Evolutionary conservation across 306 rosid species (phyloP).

Genomic region (Astragalus membranaceus): DNA sequence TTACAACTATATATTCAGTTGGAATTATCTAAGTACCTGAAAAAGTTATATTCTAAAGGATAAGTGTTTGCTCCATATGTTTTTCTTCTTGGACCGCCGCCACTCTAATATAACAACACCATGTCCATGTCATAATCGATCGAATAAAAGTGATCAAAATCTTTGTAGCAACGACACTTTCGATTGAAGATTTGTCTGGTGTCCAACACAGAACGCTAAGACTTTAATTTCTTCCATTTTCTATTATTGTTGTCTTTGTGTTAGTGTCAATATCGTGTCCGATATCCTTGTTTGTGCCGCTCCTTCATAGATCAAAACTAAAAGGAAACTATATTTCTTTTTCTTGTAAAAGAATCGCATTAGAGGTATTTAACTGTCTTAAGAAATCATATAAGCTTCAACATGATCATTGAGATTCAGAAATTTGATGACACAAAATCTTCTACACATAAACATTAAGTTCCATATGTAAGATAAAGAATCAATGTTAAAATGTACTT

Average conservation of each 20-base stretch:
- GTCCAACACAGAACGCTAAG: too few species aligned
- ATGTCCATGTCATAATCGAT: neutral
- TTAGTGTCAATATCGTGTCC: too few species aligned
- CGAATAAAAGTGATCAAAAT: neutral
- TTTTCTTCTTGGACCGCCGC: neutral
- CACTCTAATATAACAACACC: neutral
- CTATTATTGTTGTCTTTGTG: too few species aligned
- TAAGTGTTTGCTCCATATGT: neutral
- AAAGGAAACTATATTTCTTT: neutral
- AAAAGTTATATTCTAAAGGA: neutral
- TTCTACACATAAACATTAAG: neutral
- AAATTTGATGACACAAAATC: neutral
- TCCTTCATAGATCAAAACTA: neutral
- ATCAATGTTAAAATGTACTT: neutral
- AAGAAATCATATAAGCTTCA: neutral
- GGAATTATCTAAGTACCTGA: neutral
- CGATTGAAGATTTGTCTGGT: too few species aligned
- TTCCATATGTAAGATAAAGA: neutral
- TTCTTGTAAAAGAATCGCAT: neutral
- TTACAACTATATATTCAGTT: slow-evolving; percentile 6
- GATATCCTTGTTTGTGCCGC: too few species aligned
- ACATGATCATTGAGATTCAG: neutral
- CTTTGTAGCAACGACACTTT: too few species aligned
- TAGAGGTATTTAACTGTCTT: neutral
- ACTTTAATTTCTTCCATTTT: too few species aligned